Conservation (phyloP, 1,139 yeast genomes). For the Kodamaea suecica region DNA sequence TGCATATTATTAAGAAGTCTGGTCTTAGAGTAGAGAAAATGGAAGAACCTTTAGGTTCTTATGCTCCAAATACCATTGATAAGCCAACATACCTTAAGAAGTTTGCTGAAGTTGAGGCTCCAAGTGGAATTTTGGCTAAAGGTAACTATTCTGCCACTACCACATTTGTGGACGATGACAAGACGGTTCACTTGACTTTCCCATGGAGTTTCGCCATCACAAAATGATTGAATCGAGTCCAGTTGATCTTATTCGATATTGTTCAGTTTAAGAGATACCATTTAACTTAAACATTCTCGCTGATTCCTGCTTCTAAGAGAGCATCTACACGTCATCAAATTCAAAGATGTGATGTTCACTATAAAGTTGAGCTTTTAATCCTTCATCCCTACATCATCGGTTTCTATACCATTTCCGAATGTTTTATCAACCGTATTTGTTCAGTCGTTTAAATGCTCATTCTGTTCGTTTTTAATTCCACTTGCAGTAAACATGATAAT, state of each 20-base stretch:
- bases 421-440: too few species aligned
- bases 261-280: too few species aligned
- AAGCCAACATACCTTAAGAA: slow-evolving; percentile 78
- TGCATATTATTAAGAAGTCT: slow-evolving; percentile 80
- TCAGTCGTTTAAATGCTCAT: too few species aligned
- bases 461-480: too few species aligned
- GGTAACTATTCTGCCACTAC: slow-evolving; percentile 81
- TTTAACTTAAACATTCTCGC: too few species aligned
- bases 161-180: slow-evolving; percentile 86
- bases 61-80: slow-evolving; percentile 82
- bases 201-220: slow-evolving; percentile 87
- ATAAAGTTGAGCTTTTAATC: too few species aligned
- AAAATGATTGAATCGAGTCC: slow-evolving; percentile 29
- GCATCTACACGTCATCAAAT: too few species aligned
- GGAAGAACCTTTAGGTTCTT: slow-evolving; percentile 87
- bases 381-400: too few species aligned
- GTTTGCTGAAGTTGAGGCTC: slow-evolving; percentile 88
- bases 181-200: slow-evolving; percentile 64
- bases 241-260: background rate
- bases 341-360: too few species aligned
- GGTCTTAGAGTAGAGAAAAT: slow-evolving; percentile 85
- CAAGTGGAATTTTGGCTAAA: slow-evolving; percentile 84
- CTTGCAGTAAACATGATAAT: too few species aligned
- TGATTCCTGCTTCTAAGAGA: too few species aligned
- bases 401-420: too few species aligned